phyloP scores from a whole-genome alignment of 2,329 filamentous ascomycete genomes.

The Aspergillus sojae region DNA sequence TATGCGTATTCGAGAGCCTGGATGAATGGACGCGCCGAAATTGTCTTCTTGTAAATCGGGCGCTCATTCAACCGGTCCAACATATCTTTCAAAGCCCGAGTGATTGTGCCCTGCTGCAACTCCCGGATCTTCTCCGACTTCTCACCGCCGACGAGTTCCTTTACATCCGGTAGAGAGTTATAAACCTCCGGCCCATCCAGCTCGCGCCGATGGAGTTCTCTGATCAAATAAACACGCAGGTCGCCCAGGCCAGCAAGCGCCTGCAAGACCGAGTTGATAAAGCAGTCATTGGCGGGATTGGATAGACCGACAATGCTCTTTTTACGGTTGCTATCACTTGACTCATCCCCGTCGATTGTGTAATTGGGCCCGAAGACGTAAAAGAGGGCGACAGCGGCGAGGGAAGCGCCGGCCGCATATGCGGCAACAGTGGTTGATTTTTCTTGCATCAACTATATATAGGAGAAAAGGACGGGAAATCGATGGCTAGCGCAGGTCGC shows the following conservation, averaged over 20 bases:
- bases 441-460: conserved; percentile 67
- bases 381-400: conserved; percentile 90
- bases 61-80: conserved; percentile 90
- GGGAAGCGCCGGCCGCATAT: conserved; percentile 92
- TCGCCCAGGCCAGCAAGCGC: conserved; percentile 88
- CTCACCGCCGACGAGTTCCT: conserved; percentile 40
- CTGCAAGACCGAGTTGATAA: conserved; percentile 96
- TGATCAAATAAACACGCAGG: conserved; percentile 86
- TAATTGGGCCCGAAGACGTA: conserved; percentile 99
- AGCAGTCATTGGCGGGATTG: conserved; percentile 94
- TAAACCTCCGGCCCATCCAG: conserved; percentile 81
- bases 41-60: conserved; percentile 90
- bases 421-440: conserved; percentile 81
- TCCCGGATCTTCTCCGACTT: conserved; percentile 55
- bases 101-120: conserved; percentile 80
- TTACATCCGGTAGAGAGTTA: conserved; percentile 56
- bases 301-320: conserved; percentile 85
- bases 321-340: conserved; percentile 64
- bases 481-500: background rate
- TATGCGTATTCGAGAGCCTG: conserved; percentile 82
- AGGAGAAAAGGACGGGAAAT: background rate
- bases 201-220: conserved; percentile 81
- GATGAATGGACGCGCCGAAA: conserved; percentile 84
- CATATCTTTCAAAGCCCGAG: conserved; percentile 85
- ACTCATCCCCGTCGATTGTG: conserved; percentile 81